Percentiles rank a stretch among this genome's conserved stretches.
These are phyloP conservation scores for Trichoderma cornu-damae DNA, from an alignment of 2,329 filamentous ascomycete genomes.

Conservation along the genomic window DNA sequence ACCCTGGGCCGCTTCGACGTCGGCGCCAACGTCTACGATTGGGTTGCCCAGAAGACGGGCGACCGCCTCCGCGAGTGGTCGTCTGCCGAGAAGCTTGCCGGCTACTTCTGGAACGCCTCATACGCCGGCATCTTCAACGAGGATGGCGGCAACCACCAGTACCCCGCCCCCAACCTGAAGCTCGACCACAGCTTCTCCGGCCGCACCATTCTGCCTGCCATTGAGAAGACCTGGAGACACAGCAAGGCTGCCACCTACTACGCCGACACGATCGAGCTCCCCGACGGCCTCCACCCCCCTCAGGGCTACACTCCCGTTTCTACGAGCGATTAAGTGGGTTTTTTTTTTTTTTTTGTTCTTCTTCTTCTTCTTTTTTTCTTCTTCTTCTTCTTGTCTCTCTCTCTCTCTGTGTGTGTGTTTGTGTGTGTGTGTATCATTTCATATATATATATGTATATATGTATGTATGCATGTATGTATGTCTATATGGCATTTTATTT, in stretches of 20 bases:
- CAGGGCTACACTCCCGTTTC: conserved; percentile 31
- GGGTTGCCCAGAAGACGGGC: conserved; percentile 57
- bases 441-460: too few relatives aligned
- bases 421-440: too few relatives aligned
- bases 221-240: conserved; percentile 37
- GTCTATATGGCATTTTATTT: too few relatives aligned
- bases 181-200: conserved; percentile 31
- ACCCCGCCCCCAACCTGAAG: conserved; percentile 39
- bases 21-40: conserved; percentile 62
- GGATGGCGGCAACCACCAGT: conserved; percentile 31
- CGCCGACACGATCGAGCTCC: conserved; percentile 34
- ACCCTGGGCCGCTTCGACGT: conserved; percentile 69
- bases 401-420: not conserved
- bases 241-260: conserved; percentile 41
- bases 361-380: not conserved
- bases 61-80: conserved; percentile 44
- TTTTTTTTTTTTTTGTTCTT: not conserved
- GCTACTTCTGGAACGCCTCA: conserved; percentile 48
- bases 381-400: not conserved
- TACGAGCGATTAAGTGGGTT: conserved; percentile 18
- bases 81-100: conserved; percentile 32
- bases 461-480: too few relatives aligned
- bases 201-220: conserved; percentile 34
- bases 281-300: conserved; percentile 42
- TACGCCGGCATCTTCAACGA: conserved; percentile 48